Percentiles rank a stretch among this genome's conserved stretches.
Conservation (phyloP, 768 basidiomycete genomes). For the Leccinum broughii region DNA sequence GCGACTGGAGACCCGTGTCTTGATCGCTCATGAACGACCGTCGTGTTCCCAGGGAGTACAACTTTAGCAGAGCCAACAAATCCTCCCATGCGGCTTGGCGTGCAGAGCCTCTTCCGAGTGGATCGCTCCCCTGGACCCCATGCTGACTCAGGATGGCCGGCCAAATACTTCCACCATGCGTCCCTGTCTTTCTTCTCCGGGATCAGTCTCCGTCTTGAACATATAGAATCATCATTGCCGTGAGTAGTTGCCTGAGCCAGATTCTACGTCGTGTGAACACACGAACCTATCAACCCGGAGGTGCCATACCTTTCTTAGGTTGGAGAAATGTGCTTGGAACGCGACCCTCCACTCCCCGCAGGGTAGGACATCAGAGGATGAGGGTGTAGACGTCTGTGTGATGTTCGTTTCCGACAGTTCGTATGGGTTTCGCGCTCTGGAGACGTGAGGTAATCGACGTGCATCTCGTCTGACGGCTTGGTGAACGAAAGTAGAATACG, state of each 20-base stretch:
- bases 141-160: constrained; percentile 63
- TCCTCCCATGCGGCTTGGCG: constrained; percentile 34
- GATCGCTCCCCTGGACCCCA: constrained; percentile 50
- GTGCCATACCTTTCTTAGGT: constrained; percentile 56
- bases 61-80: constrained; percentile 34
- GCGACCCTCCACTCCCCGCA: constrained; percentile 64
- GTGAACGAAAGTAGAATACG: constrained; percentile 9
- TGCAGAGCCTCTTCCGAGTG: constrained; percentile 13
- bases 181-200: constrained; percentile 75
- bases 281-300: background rate
- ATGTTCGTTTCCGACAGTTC: constrained; percentile 38
- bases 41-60: background rate
- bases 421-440: constrained; percentile 70
- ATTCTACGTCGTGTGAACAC: constrained; percentile 50
- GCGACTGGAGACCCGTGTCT: background rate
- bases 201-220: constrained; percentile 39
- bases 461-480: constrained; percentile 63
- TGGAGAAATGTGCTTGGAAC: constrained; percentile 59
- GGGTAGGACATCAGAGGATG: constrained; percentile 47
- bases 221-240: constrained; percentile 12
- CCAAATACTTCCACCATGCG: constrained; percentile 77
- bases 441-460: constrained; percentile 59
- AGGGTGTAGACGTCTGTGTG: constrained; percentile 14
- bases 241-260: constrained; percentile 57
- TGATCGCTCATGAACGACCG: constrained; percentile 1